Evolutionary conservation across 257 asterid genomes (phyloP).

Genomic region (Knoxia roxburghii): DNA sequence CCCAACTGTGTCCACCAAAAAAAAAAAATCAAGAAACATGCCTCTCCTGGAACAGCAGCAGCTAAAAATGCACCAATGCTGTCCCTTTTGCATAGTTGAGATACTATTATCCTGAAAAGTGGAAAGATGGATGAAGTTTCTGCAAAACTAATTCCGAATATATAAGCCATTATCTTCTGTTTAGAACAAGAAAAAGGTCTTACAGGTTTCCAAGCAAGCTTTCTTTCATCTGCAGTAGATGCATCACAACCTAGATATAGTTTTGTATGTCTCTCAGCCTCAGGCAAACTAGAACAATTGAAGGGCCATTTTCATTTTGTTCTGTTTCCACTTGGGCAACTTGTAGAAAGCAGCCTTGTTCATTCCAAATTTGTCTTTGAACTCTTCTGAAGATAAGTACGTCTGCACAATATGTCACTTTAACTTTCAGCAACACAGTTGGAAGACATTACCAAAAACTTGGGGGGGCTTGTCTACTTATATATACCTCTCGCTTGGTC

Average conservation of each 20-base stretch:
- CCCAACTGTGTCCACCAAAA: conserved; percentile 21
- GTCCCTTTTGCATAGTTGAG: conserved; percentile 37
- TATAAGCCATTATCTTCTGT: neutral
- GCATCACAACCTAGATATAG: conserved; percentile 22
- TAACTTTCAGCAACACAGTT: conserved; percentile 8
- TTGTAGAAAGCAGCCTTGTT: conserved; percentile 64
- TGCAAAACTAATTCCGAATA: conserved; percentile 11
- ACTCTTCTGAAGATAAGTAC: conserved; percentile 71
- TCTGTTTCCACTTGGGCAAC: conserved; percentile 99
- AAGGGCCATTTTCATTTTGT: conserved; percentile 89
- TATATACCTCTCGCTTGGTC: conserved; percentile 86
- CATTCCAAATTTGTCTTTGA: conserved; percentile 83
- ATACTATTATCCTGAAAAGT: conserved; percentile 22
- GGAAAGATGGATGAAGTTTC: conserved; percentile 13
- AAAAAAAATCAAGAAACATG: conserved; percentile 23
- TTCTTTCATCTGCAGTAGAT: conserved; percentile 24
- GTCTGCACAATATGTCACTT: conserved; percentile 48
- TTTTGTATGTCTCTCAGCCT: conserved; percentile 15
- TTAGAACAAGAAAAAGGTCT: conserved; percentile 17
- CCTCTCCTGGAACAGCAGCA: conserved; percentile 54
- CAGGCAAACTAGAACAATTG: conserved; percentile 51
- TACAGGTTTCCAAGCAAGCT: conserved; percentile 30
- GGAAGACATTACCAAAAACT: neutral
- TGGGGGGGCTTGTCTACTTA: neutral
- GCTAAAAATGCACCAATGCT: conserved; percentile 55